phyloP scores from a whole-genome alignment of 805 yeast genomes.

The Pichia nakasei region DNA sequence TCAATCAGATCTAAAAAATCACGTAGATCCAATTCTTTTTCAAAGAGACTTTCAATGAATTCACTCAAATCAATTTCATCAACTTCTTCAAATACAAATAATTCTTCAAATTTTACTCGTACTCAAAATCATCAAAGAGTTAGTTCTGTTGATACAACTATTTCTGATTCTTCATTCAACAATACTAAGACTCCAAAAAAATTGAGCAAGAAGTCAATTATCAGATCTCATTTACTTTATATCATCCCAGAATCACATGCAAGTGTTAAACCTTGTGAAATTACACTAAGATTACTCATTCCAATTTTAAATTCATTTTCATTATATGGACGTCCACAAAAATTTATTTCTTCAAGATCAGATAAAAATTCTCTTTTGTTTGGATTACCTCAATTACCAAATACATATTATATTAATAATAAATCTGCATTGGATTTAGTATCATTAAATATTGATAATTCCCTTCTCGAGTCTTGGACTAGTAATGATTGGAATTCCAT shows the following conservation, averaged over 20 bases:
- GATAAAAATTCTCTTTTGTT: constrained; percentile 51
- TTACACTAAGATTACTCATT: constrained; percentile 58
- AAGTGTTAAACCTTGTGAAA: constrained; percentile 64
- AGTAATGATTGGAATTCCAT: constrained; percentile 28
- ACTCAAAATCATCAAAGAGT: constrained; percentile 15
- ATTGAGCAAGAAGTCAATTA: constrained; percentile 17
- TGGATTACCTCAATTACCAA: constrained; percentile 70
- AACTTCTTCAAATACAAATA: not conserved
- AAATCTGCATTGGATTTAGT: constrained; percentile 25
- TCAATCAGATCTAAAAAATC: constrained; percentile 4
- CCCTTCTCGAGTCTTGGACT: constrained; percentile 26
- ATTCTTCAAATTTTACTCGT: constrained; percentile 5
- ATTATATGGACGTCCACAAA: constrained; percentile 66
- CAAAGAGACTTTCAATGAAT: constrained; percentile 21
- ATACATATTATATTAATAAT: constrained; percentile 43
- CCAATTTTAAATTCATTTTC: constrained; percentile 65
- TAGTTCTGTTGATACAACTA: constrained; percentile 20
- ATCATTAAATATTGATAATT: constrained; percentile 24
- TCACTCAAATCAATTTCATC: constrained; percentile 10
- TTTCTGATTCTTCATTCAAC: constrained; percentile 19
- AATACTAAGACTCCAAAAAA: constrained; percentile 17
- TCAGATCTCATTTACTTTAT: constrained; percentile 23
- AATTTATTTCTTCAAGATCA: constrained; percentile 47
- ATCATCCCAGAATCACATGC: constrained; percentile 62
- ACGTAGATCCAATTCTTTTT: constrained; percentile 15